These are phyloP conservation scores for Trichosporon sp. DNA, from an alignment of 1,284 basidiomycete species.

Conservation along the genomic window DNA sequence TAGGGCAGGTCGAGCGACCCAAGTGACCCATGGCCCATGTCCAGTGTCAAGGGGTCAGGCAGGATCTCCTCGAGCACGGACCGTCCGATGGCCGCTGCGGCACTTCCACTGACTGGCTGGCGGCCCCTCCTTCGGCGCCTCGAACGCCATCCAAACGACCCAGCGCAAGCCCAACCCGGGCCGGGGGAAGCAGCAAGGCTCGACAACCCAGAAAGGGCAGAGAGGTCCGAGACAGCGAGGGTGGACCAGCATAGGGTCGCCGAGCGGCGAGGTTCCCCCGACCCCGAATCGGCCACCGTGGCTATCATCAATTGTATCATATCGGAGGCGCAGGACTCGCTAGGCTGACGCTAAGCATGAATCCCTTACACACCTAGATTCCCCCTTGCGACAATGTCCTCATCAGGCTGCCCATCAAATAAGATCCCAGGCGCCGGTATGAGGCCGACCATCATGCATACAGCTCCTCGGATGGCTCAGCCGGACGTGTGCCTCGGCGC, in stretches of 20 bases:
- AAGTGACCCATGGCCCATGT: too few species aligned
- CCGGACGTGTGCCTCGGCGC: background rate
- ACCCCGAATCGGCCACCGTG: background rate
- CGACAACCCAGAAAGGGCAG: background rate
- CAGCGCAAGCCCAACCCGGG: background rate
- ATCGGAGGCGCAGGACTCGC: background rate
- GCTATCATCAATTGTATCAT: slow-evolving; percentile 4
- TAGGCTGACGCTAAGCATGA: background rate
- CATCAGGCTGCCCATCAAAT: background rate
- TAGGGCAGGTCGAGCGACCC: background rate
- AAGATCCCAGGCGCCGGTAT: background rate
- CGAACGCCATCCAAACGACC: background rate
- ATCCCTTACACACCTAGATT: background rate
- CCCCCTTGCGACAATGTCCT: background rate
- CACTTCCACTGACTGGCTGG: background rate
- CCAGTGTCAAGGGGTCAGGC: background rate
- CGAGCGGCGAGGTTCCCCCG: background rate
- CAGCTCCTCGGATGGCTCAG: background rate
- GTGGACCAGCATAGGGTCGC: background rate
- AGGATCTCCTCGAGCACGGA: background rate
- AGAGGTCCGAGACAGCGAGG: background rate
- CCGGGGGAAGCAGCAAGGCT: background rate
- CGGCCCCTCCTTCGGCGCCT: background rate
- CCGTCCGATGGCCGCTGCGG: background rate
- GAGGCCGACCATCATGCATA: slow-evolving; percentile 2